phyloP scores from a whole-genome alignment of 768 basidiomycete genomes.

The Saitozyma sp. region DNA sequence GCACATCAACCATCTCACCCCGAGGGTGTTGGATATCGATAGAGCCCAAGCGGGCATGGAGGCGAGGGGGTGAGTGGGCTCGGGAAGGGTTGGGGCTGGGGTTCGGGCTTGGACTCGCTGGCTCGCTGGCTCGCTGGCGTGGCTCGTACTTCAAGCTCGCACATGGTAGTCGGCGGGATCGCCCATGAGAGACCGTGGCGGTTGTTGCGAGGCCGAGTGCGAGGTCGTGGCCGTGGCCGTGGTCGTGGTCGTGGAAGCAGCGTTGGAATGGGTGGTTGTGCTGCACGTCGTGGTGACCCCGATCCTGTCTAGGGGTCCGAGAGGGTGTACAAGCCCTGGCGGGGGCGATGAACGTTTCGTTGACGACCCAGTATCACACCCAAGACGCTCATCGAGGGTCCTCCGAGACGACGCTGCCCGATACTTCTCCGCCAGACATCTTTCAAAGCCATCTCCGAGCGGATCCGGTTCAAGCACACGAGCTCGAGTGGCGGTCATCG shows the following conservation, averaged over 20 bases:
- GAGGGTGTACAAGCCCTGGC: too few species aligned
- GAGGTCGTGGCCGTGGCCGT: too few species aligned
- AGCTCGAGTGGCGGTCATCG: constrained; percentile 25
- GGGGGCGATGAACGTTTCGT: too few species aligned
- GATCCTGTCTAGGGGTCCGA: too few species aligned
- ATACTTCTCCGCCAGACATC: constrained; percentile 49
- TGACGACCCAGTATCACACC: constrained; percentile 33
- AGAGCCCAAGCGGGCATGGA: constrained; percentile 42
- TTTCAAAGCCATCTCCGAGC: constrained; percentile 44
- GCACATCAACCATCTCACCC: constrained; percentile 50
- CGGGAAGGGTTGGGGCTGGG: too few species aligned
- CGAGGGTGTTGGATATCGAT: constrained; percentile 48
- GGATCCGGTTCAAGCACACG: constrained; percentile 30
- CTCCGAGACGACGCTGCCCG: constrained; percentile 34
- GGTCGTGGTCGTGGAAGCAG: too few species aligned
- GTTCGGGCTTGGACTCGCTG: not conserved
- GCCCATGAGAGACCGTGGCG: too few species aligned
- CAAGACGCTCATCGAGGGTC: constrained; percentile 49
- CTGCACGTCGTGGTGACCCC: too few species aligned
- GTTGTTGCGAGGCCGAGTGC: too few species aligned
- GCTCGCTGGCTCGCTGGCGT: not conserved
- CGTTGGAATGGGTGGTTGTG: too few species aligned
- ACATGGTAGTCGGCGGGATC: too few species aligned
- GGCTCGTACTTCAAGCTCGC: too few species aligned
- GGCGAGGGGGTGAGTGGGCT: constrained; percentile 34